phyloP scores from a whole-genome alignment of 352 stramenopile genomes.

The Globisporangium nodosum region DNA sequence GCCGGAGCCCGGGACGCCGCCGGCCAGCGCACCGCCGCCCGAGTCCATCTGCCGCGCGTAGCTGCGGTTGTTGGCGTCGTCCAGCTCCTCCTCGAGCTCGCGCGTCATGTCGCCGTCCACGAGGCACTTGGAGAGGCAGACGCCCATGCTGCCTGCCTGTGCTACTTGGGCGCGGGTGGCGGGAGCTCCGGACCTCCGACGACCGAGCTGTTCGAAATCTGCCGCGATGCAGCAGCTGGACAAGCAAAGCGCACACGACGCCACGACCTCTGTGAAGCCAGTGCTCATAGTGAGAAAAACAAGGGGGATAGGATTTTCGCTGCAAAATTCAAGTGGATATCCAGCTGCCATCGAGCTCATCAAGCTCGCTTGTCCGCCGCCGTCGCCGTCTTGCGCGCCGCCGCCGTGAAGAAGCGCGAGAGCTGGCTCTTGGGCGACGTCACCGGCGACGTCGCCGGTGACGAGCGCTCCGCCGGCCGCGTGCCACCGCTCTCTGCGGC shows the following conservation, averaged over 20 bases:
- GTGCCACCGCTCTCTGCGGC: background rate
- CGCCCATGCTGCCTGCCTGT: slow-evolving; percentile 52
- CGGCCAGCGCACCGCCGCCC: background rate
- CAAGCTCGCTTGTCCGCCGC: no score
- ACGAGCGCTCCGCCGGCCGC: background rate
- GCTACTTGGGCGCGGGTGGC: background rate
- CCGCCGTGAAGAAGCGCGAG: slow-evolving; percentile 12
- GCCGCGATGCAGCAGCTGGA: no score
- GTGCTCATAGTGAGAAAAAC: no score
- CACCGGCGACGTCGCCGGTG: background rate
- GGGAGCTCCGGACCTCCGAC: no score
- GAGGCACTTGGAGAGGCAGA: slow-evolving; percentile 83
- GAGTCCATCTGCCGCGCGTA: slow-evolving; percentile 32
- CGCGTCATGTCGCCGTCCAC: slow-evolving; percentile 80
- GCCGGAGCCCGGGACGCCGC: slow-evolving; percentile 20
- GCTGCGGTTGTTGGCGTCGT: slow-evolving; percentile 53
- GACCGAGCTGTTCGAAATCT: no score
- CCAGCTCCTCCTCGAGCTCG: slow-evolving; percentile 79
- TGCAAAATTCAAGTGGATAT: no score
- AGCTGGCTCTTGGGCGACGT: slow-evolving; percentile 3
- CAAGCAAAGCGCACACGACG: no score
- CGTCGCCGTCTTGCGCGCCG: background rate
- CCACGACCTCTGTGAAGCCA: no score
- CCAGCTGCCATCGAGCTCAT: no score
- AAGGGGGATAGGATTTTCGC: no score